Percentiles rank a stretch among this genome's conserved stretches.
These are phyloP conservation scores for Pyricularia sp. DNA, from an alignment of 2,329 filamentous ascomycete genomes.

Conservation along the genomic window DNA sequence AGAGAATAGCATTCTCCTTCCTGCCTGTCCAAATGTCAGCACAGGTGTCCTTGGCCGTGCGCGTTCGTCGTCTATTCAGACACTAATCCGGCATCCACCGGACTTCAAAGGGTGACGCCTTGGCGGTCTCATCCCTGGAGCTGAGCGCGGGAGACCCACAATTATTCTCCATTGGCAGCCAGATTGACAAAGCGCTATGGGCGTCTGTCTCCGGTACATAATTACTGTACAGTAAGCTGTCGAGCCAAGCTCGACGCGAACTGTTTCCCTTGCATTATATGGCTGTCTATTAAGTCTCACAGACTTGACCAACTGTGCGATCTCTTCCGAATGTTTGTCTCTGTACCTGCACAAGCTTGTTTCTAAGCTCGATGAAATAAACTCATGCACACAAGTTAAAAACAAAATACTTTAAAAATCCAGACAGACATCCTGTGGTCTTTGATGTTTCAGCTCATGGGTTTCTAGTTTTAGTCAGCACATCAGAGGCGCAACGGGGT, in stretches of 20 bases:
- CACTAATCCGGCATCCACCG: neutral
- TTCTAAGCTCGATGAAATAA: neutral
- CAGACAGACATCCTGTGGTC: neutral
- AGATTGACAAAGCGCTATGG: neutral
- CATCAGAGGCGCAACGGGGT: neutral
- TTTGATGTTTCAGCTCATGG: neutral
- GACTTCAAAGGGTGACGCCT: neutral
- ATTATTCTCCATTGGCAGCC: neutral
- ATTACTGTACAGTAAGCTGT: too few relatives aligned
- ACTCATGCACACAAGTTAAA: neutral
- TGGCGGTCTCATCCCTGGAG: neutral
- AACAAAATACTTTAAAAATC: neutral
- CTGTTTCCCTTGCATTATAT: neutral
- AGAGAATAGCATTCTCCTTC: neutral
- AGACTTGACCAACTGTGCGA: neutral
- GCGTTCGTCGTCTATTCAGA: neutral
- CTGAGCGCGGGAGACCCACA: neutral
- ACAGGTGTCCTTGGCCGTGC: conserved; percentile 1
- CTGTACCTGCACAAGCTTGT: neutral
- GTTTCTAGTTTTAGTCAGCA: neutral
- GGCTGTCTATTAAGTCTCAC: neutral
- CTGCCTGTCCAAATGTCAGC: neutral
- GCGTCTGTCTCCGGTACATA: neutral
- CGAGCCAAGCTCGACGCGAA: neutral
- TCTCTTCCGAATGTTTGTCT: too few relatives aligned